Base-by-base conservation (phyloP, 1,139 yeast species). In the Scheffersomyces parashehatae region DNA sequence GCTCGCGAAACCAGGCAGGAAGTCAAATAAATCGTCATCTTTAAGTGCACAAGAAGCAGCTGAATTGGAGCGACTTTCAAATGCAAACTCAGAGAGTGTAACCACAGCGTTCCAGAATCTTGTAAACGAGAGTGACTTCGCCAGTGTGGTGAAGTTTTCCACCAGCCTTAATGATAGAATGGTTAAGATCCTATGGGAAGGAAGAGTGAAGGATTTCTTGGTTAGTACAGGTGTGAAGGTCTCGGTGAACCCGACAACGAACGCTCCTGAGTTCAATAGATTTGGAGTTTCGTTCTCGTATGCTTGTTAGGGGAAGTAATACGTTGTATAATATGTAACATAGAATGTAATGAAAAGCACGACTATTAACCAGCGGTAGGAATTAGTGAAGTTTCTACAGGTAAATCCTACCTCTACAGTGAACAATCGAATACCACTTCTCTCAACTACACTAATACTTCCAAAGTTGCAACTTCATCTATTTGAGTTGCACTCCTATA, bases 181-280 rank as follows among this genome's bases (percentile, higher is more conserved):
- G 46, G 56, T 88, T 7, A 82, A 81, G 46, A 43, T 90, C 5
- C 65, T 88, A 32, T 93, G 98, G 97, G 97, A 88, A 58, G 97
- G 98, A 0, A 77, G 88, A 50, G 80, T 81, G 56, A 83, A 86
- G 55, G 96, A 89, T 40, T 85, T 93, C 56, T 62, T 93, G 41
- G 73, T 91, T 4, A 83, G 90, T 42, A 79, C 93, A 1, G 98
- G 98, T 0, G 75, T 83, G 3, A 81, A 77, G 41, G 51, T 84
- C 10, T 50, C 62, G 4, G 42, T 70, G 28, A 68, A 69, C 43
- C 56, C 62, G 1, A 40, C 46, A 4, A 64, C 68, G 0, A 58
- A 58, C 34, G 53, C 62, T 4, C 78, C 77, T 1, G 77, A 72
- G 41, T 46, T 73, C 32, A 59, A 59, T 41, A 61, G 68, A 40